Base-by-base conservation (phyloP, 768 basidiomycete genomes). In the Tylopilus vinaceipallidus region DNA sequence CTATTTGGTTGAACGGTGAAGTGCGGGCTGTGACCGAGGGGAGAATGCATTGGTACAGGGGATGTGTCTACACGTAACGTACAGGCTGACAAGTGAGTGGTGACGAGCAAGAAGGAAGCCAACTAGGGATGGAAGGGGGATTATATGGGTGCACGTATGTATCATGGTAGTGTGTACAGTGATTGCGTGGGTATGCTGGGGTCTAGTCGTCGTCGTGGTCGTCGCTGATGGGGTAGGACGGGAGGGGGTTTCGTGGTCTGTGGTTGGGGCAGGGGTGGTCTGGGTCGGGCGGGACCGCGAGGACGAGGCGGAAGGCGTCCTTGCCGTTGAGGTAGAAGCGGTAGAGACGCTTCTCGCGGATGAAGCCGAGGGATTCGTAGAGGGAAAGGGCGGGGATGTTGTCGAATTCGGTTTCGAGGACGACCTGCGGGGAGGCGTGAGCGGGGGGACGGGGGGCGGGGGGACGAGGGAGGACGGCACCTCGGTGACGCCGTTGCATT, bases 291-390 rank as follows among this genome's bases (percentile, higher is more conserved):
- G 82, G 77, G 6, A 89, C 68, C 26, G 79, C 71, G 38, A 90
- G 81, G 19, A 90, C 81, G 41, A 94, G 81, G 33, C 91, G 78
- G 62, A 91, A 97, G 0, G 95, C 95, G 64, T 98, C 94, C 70
- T 98, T 98, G 39, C 91, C 92, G 64, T 97, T 99, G 57, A 98
- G 81, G 62, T 99, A 98, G 71, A 98, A 99, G 2, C 97, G 82
- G 65, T 87, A 85, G 16, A 99, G 76, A 4, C 95, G 84, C 66
- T 98, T 98, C 74, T 98, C 95, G 35, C 91, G 83, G 22, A 98
- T 88, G 71, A 99, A 99, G 0, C 97, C 97, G 37, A 98, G 78
- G 7, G 87, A 85, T 52, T 88, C 88, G 71, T 98, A 98, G 12
- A 99, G 74, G 3, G 88, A 83, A 14, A 98, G 78, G 0, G 95